Conservation (phyloP, 768 basidiomycete species). For the Podaxis mareebaensis region DNA sequence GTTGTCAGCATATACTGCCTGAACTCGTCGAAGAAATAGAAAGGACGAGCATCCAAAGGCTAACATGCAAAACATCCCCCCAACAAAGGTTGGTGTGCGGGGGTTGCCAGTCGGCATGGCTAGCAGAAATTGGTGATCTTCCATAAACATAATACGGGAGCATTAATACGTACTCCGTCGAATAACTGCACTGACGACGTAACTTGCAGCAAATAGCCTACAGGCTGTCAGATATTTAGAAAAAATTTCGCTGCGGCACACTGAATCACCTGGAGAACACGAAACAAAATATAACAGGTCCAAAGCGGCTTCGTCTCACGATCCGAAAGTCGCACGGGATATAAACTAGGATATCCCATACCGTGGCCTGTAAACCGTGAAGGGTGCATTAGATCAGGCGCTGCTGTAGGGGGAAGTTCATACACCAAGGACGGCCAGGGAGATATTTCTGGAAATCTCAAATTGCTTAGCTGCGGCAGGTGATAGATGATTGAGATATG, state of each 20-base stretch:
- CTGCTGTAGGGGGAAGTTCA: background rate
- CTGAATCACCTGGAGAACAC: background rate
- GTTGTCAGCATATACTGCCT: background rate
- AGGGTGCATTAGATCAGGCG: no score
- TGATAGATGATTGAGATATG: background rate
- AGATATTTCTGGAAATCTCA: background rate
- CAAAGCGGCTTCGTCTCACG: background rate
- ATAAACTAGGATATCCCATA: constrained; percentile 6
- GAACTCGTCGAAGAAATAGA: constrained; percentile 28
- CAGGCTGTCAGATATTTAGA: background rate
- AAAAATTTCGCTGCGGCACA: background rate
- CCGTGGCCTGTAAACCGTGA: background rate
- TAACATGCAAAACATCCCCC: background rate
- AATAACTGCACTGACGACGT: background rate
- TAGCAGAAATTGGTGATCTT: background rate
- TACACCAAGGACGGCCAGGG: background rate
- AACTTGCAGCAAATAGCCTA: background rate
- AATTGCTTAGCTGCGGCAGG: background rate
- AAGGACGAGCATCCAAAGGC: constrained; percentile 18
- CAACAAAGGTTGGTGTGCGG: background rate
- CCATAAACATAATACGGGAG: background rate
- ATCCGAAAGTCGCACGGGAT: background rate
- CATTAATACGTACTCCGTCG: background rate
- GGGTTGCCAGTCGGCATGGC: background rate
- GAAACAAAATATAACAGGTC: background rate